These are phyloP conservation scores for Calonectria multiphialidica DNA, from an alignment of 2,329 filamentous ascomycete species.

Conservation along the genomic window DNA sequence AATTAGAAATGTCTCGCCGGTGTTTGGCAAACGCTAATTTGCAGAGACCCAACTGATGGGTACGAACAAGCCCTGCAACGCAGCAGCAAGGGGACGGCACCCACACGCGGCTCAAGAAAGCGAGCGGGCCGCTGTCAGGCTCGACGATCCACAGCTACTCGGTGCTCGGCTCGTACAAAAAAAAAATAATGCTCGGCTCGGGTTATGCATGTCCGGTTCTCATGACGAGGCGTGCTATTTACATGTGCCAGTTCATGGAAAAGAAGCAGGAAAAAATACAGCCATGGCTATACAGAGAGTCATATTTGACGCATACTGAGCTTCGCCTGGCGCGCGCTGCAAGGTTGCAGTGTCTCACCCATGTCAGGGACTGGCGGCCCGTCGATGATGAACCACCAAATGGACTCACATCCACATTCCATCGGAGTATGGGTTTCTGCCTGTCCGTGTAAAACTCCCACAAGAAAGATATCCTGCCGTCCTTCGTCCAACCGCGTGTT, in stretches of 20 bases:
- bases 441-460: background rate
- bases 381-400: slow-evolving; percentile 2
- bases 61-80: background rate
- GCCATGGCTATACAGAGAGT: background rate
- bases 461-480: background rate
- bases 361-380: slow-evolving; percentile 11
- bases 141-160: background rate
- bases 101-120: slow-evolving; percentile 34
- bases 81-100: slow-evolving; percentile 21
- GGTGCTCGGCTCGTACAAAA: slow-evolving; percentile 19
- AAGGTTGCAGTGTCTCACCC: slow-evolving; percentile 5
- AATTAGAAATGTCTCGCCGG: slow-evolving; percentile 24
- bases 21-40: slow-evolving; percentile 15
- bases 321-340: background rate
- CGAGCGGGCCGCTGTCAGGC: slow-evolving; percentile 24
- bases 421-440: background rate
- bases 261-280: background rate
- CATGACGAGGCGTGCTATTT: background rate
- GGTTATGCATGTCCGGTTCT: slow-evolving; percentile 7
- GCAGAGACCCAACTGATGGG: slow-evolving; percentile 18
- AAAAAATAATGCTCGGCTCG: slow-evolving; percentile 19
- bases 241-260: background rate
- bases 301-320: slow-evolving; percentile 1
- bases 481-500: slow-evolving; percentile 2
- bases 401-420: slow-evolving; percentile 14